phyloP scores from a whole-genome alignment of 2,329 filamentous ascomycete species.

The Trichoderma koningii region DNA sequence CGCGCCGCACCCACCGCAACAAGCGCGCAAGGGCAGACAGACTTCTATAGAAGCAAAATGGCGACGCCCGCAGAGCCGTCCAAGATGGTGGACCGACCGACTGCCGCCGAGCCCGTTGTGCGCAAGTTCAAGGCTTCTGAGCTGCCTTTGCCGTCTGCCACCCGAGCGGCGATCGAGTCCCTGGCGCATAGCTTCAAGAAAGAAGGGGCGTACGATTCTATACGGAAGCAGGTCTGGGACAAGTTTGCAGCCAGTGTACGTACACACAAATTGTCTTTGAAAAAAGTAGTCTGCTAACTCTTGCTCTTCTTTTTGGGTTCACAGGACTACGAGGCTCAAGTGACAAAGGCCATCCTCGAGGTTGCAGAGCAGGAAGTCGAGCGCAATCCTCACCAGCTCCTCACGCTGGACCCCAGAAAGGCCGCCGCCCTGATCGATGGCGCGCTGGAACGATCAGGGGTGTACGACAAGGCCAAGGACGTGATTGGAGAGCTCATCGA shows the following conservation, averaged over 20 bases:
- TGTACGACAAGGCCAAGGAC: conserved; percentile 71
- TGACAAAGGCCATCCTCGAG: conserved; percentile 67
- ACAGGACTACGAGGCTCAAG: conserved; percentile 69
- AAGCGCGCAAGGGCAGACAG: conserved; percentile 11
- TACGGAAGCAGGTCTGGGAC: conserved; percentile 76
- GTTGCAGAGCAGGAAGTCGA: conserved; percentile 75
- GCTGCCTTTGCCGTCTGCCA: conserved; percentile 71
- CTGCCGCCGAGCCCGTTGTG: conserved; percentile 24
- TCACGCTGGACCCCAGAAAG: conserved; percentile 73
- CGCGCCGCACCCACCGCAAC: conserved; percentile 6
- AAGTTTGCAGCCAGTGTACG: conserved; percentile 71
- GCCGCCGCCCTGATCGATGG: conserved; percentile 76
- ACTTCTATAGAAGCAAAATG: conserved; percentile 28
- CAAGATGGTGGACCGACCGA: conserved; percentile 30
- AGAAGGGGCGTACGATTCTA: conserved; percentile 77
- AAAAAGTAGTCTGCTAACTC: background rate
- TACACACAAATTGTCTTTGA: background rate
- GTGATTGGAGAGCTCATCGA: conserved; percentile 70
- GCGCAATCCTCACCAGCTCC: conserved; percentile 68
- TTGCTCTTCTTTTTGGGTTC: background rate
- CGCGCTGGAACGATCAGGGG: conserved; percentile 72
- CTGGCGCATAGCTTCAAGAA: conserved; percentile 83
- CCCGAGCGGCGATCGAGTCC: conserved; percentile 71
- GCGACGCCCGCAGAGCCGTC: conserved; percentile 35
- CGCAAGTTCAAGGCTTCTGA: conserved; percentile 72